Evolutionary conservation across 2,329 filamentous ascomycete species (phyloP), one percentile per base, ranked within the genome.

Genomic region (Sporothrix globosa): DNA sequence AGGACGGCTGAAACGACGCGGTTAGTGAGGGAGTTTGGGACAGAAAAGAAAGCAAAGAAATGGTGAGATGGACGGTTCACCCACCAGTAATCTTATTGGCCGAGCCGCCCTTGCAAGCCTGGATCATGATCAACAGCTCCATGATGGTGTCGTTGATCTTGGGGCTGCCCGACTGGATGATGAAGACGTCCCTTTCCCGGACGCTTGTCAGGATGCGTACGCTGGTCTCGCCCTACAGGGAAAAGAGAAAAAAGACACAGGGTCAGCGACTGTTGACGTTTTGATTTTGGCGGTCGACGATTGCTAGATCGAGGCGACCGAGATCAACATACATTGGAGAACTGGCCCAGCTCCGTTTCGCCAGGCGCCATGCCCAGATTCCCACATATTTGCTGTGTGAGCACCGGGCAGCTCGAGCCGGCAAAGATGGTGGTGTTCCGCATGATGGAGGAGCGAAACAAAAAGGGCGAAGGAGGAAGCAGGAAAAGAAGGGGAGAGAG

Each of bases 71-170:
- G 19, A 67, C 2, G 44, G 19, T 24, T 30, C 5, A 69, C 72
- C 19, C 39, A 97, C 95, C 95, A 76, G 95, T 98, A 79, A 98
- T 92, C 77, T 96, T 97, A 84, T 94, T 97, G 73, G 96, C 92
- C 69, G 96, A 98, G 75, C 95, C 96, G 78, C 96, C 94, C 82
- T 97, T 98, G 87, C 96, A 99, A 75, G 96, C 96, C 74, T 92
- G 96, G 77, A 98, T 97, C 92, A 99, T 97, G 81, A 99, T 98
- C 78, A 99, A 87, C 78, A 99, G 87, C 85, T 99, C 96, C 93
- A 99, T 97, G 79, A 99, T 93, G 77, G 93, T 96, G 83, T 99
- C 96, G 81, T 99, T 99, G 86, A 97, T 97, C 82, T 91, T 93
- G 78, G 89, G 87, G 82, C 96, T 97, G 74, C 96, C 96, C 73